Evolutionary conservation across 495 filamentous ascomycete species (phyloP), one percentile per base, ranked within the genome.

Genomic region (Polyplosphaeria fusca): DNA sequence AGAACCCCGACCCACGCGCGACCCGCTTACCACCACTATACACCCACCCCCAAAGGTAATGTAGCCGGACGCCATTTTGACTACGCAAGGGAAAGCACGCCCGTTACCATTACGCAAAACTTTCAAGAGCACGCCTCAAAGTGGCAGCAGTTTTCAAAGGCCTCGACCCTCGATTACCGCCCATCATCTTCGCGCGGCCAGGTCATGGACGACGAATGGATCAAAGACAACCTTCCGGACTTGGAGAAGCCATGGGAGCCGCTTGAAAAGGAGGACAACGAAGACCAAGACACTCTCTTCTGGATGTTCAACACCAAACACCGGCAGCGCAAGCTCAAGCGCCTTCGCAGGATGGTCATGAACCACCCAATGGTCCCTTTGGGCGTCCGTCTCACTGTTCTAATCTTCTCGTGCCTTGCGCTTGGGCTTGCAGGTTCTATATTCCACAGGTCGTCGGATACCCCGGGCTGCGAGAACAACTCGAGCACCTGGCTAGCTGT

Each of bases 401-500:
- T 94, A 65, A 79, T 82, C 27, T 93, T 95, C 54, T 92, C 90
- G 0, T 77, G 86, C 32, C 72, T 87, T 22, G 92, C 89, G 7
- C 80, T 98, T n/a, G 87, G 82, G 26, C 75, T 98, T 3, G 86
- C 88, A 24, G 82, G 75, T 2, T 84, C 81, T 24, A 90, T 96
- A 35, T 89, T 83, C 65, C 75, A 85, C 60, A 70, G 83, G 30
- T 35, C 7, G 32, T 78, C 58, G 82, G 23, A 69, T 73, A 27
- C 35, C 66, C 12, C 58, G 30, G 45, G 27, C 57, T 74, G 72
- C 44, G 70, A 73, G 1, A 81, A 84, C 63, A 79, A 83, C 14
- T 81, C 91, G 3, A 92, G 91, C 22, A 86, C 89, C 11, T 80
- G 86, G 44, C 91, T 98, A 75, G 93, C 93, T 38, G 86, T 97